A percentile compares a stretch with the other conserved stretches of the same genome.
Evolutionary conservation across 805 yeast genomes (phyloP).

Genomic region (Sugiyamaella floridensis): DNA sequence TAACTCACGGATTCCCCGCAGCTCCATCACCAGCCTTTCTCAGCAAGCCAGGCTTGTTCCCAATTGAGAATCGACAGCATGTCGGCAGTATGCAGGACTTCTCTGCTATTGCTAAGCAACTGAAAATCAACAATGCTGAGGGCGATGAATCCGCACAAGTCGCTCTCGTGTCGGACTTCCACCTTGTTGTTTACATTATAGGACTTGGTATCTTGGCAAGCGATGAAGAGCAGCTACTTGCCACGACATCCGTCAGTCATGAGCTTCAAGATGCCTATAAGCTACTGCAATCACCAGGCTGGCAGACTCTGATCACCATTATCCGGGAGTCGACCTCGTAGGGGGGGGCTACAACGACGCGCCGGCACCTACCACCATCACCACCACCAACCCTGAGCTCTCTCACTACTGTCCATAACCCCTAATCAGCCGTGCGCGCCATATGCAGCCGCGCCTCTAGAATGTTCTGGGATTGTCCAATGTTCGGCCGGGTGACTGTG

Average conservation of each 20-base stretch:
- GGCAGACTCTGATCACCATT: constrained; percentile 72
- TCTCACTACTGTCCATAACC: too few species aligned
- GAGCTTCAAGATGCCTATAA: constrained; percentile 42
- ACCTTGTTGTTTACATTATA: constrained; percentile 54
- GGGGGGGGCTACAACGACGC: too few species aligned
- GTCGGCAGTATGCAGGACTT: constrained; percentile 71
- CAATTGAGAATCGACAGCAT: constrained; percentile 73
- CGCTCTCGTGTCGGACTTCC: constrained; percentile 61
- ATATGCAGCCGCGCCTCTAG: neutral
- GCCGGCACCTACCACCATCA: too few species aligned
- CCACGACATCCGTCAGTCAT: constrained; percentile 41
- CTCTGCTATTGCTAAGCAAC: constrained; percentile 43
- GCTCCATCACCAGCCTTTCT: constrained; percentile 45
- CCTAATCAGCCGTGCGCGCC: neutral
- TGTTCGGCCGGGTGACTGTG: neutral
- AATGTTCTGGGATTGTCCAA: neutral
- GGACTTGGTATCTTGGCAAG: constrained; percentile 51
- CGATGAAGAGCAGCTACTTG: constrained; percentile 46
- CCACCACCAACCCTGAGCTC: too few species aligned
- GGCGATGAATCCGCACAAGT: constrained; percentile 24
- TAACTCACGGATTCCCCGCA: constrained; percentile 90
- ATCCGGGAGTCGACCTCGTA: constrained; percentile 21
- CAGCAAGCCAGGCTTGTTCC: constrained; percentile 38
- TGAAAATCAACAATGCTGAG: constrained; percentile 32
- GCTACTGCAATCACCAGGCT: constrained; percentile 60